Conservation (phyloP, 495 filamentous ascomycete species). For the Neurospora sp. region DNA sequence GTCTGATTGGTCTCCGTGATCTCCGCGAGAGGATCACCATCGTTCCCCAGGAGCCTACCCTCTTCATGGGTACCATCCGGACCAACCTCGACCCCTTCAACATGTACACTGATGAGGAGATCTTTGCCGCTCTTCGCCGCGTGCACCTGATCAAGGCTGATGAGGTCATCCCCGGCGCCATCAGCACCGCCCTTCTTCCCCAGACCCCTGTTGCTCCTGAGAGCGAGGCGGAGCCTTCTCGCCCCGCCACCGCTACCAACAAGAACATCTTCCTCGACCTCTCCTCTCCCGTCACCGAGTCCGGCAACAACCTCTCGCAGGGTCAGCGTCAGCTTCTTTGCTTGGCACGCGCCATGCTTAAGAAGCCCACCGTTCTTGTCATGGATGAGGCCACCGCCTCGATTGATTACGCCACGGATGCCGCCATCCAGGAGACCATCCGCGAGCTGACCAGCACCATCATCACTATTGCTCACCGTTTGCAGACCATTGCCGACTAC, state of each 20-base stretch:
- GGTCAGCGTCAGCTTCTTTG: conserved; percentile 94
- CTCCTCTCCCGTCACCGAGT: conserved; percentile 75
- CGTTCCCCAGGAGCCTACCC: conserved; percentile 94
- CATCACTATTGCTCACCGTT: conserved; percentile 94
- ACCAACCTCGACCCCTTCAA: conserved; percentile 93
- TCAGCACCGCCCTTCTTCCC: conserved; percentile 5
- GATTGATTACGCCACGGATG: conserved; percentile 93
- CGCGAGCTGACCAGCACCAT: conserved; percentile 86
- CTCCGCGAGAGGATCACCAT: conserved; percentile 92
- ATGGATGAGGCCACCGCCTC: conserved; percentile 99
- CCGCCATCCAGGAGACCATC: conserved; percentile 93
- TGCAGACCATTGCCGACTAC: conserved; percentile 95
- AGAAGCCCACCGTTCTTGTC: conserved; percentile 80
- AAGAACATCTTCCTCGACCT: conserved; percentile 93
- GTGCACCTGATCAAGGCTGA: conserved; percentile 75
- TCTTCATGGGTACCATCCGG: conserved; percentile 92
- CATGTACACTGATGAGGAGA: conserved; percentile 82
- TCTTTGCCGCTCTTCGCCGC: conserved; percentile 78
- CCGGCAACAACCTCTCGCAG: conserved; percentile 92
- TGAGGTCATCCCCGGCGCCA: conserved; percentile 21
- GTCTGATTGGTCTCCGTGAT: conserved; percentile 78
- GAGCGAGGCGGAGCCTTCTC: conserved; percentile 11
- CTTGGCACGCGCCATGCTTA: conserved; percentile 87
- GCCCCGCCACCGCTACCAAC: conserved; percentile 48
- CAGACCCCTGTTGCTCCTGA: conserved; percentile 7